Evolutionary conservation across 495 filamentous ascomycete genomes (phyloP), one percentile per base, ranked within the genome.

Genomic region (Talaromyces liani): DNA sequence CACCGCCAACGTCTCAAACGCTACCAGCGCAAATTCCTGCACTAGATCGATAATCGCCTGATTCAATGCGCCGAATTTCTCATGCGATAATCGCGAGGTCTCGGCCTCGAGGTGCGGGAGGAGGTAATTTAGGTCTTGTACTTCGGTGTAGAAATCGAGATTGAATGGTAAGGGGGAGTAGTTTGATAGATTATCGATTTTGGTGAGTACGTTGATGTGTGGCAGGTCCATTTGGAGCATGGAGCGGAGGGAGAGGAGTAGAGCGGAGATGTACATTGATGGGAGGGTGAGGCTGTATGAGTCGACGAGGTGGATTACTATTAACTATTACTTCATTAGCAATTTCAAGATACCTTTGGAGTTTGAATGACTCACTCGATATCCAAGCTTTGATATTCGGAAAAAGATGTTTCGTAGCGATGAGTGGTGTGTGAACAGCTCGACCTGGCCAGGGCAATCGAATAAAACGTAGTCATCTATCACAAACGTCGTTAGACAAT

Each of bases 221-320:
- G 94, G 91, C 33, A 98, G 86, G 70, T 97, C 93, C 79, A 98
- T 91, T 77, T 97, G 93, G 33, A 98, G 86, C 94, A 98, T 98
- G 67, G 91, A 90, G 65, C 94, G 89, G 61, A 98, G 86, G 41
- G 91, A 91, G 36, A 98, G 88, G 61, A 98, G 86, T 63, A 98
- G 81, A 60, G 93, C 89, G 66, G 93, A 96, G 60, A 98, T 91
- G 75, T 94, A 98, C 68, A 97, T 88, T 25, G 92, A 95, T 0
- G 94, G 94, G 57, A 92, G 84, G 0, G 92, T 94, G 33, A 97
- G 84, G 73, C 89, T 91, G 72, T 96, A 93, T 10, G 90, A 92
- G 71, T 98, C 94, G 65, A 91, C 88, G 14, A 98, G 85, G 66
- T 97, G 90, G 58, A 98, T 79, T 3, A 91, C 90, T 62, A 96